phyloP scores from a whole-genome alignment of 192 early-diverging fungal genomes.

The Entomortierella parvispora region DNA sequence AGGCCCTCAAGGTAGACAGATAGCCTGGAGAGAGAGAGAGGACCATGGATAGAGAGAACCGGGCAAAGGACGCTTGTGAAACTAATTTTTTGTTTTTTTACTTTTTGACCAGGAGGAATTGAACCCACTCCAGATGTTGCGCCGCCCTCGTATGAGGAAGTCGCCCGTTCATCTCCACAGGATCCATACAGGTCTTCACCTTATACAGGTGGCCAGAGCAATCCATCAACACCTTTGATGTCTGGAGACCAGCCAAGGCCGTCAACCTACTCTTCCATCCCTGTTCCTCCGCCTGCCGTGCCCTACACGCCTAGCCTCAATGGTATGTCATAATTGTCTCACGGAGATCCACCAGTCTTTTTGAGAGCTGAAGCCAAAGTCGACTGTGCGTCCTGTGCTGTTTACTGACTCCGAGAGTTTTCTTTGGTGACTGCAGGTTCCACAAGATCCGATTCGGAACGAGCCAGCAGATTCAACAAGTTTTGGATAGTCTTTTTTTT shows the following conservation, averaged over 20 bases:
- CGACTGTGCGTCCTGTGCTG: background rate
- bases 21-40: background rate
- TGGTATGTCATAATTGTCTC: background rate
- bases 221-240: slow-evolving; percentile 18
- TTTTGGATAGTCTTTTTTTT: slow-evolving; percentile 18
- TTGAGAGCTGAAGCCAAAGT: background rate
- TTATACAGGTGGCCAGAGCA: background rate
- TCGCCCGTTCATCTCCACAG: slow-evolving; percentile 3
- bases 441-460: background rate
- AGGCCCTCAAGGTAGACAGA: background rate
- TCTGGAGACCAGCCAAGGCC: background rate
- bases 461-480: slow-evolving; percentile 14
- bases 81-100: too few relatives aligned
- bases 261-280: slow-evolving; percentile 9
- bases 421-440: too few relatives aligned
- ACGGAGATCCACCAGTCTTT: background rate
- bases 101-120: background rate
- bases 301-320: background rate
- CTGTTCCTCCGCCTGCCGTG: slow-evolving; percentile 1
- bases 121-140: background rate
- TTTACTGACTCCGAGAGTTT: too few relatives aligned
- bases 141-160: slow-evolving; percentile 30
- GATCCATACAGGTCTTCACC: background rate
- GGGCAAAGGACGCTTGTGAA: too few relatives aligned
- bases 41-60: too few relatives aligned